Conservation (phyloP, 257 asterid genomes). For the Solanum sitiens region DNA sequence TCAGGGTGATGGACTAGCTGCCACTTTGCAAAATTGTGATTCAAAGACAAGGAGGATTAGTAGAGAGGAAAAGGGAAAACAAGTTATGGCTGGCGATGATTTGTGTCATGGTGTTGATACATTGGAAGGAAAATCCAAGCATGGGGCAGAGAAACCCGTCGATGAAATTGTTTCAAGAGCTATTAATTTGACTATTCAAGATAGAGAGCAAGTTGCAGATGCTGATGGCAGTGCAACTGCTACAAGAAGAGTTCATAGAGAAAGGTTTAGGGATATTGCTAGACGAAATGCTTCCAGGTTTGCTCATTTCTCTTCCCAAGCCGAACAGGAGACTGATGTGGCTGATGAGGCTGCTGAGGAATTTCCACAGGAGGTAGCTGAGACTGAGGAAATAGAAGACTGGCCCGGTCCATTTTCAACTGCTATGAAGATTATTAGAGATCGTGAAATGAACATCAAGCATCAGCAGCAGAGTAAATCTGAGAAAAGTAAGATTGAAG, state of each 20-base stretch:
- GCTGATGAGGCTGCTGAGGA: slow-evolving; percentile 28
- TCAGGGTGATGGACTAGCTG: not conserved
- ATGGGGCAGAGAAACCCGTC: slow-evolving; percentile 2
- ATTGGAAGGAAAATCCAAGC: not conserved
- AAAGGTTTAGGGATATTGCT: slow-evolving; percentile 53
- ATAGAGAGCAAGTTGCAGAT: slow-evolving; percentile 15
- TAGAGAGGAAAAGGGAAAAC: slow-evolving; percentile 51
- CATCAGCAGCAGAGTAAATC: slow-evolving; percentile 10
- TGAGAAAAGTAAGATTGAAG: slow-evolving; percentile 19
- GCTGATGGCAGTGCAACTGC: not conserved
- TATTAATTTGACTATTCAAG: slow-evolving; percentile 8
- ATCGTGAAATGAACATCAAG: slow-evolving; percentile 31
- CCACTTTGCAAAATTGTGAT: not conserved
- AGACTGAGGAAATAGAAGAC: slow-evolving; percentile 32
- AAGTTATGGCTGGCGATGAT: slow-evolving; percentile 21
- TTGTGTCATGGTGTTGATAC: slow-evolving; percentile 3
- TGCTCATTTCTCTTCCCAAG: slow-evolving; percentile 65
- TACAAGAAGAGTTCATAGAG: slow-evolving; percentile 20
- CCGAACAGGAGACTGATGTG: slow-evolving; percentile 23
- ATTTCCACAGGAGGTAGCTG: slow-evolving; percentile 15
- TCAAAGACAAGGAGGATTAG: slow-evolving; percentile 23
- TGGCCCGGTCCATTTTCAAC: slow-evolving; percentile 99
- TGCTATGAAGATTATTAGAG: slow-evolving; percentile 71
- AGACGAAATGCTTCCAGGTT: slow-evolving; percentile 60
- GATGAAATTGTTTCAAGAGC: slow-evolving; percentile 9